Percentiles rank a stretch among this genome's conserved stretches.
phyloP scores from a whole-genome alignment of 2,329 filamentous ascomycete species.

The Coniosporium tulheliwenetii region DNA sequence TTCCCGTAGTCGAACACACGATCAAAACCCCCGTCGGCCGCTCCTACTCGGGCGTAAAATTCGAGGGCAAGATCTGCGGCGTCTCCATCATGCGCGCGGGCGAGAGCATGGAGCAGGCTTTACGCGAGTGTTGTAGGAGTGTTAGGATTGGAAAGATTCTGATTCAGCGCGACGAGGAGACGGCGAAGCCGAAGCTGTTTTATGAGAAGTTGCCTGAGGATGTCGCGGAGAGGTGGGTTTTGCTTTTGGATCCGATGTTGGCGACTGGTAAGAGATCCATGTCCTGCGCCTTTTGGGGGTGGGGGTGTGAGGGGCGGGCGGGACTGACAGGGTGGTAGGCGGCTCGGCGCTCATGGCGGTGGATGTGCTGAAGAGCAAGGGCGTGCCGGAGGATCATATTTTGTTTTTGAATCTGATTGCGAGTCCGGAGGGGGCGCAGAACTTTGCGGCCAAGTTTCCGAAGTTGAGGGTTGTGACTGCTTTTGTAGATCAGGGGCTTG shows the following conservation, averaged over 20 bases:
- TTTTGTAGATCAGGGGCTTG: slow-evolving; percentile 89
- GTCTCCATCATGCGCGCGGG: slow-evolving; percentile 97
- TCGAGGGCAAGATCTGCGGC: slow-evolving; percentile 95
- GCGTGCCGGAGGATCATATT: slow-evolving; percentile 89
- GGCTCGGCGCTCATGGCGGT: slow-evolving; percentile 96
- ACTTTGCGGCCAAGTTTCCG: slow-evolving; percentile 80
- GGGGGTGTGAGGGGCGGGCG: background rate
- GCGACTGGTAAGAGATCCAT: slow-evolving; percentile 64
- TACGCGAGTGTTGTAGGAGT: slow-evolving; percentile 93
- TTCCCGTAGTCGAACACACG: slow-evolving; percentile 76
- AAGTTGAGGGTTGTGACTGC: slow-evolving; percentile 84
- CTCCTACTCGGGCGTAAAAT: slow-evolving; percentile 79
- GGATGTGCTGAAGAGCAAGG: slow-evolving; percentile 74
- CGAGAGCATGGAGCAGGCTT: slow-evolving; percentile 94
- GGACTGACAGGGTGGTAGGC: slow-evolving; percentile 35
- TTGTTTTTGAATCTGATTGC: slow-evolving; percentile 94
- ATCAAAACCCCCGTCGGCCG: slow-evolving; percentile 85
- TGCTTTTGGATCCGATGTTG: slow-evolving; percentile 97
- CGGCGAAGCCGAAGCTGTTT: slow-evolving; percentile 78
- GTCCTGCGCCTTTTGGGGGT: background rate
- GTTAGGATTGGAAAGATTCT: slow-evolving; percentile 97
- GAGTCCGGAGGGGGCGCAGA: slow-evolving; percentile 82
- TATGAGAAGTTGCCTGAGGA: slow-evolving; percentile 96
- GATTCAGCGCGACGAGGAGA: slow-evolving; percentile 95
- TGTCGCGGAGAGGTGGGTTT: slow-evolving; percentile 81